These are phyloP conservation scores for Colletotrichum liaoningense DNA, from an alignment of 2,329 filamentous ascomycete genomes.

Conservation along the genomic window DNA sequence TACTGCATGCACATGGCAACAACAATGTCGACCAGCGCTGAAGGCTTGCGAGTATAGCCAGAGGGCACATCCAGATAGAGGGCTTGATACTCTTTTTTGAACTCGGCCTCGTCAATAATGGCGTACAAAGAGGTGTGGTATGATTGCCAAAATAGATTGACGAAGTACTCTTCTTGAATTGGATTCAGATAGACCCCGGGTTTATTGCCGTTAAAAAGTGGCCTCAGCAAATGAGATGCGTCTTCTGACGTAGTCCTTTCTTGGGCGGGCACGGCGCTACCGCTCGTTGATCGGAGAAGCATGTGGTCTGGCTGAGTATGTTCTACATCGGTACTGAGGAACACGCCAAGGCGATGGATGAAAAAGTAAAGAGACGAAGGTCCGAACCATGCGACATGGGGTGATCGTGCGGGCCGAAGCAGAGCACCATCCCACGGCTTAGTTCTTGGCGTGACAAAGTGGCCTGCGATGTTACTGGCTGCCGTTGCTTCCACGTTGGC, in stretches of 20 bases:
- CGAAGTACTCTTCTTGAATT: conserved; percentile 58
- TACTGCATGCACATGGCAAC: conserved; percentile 64
- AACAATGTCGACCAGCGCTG: conserved; percentile 63
- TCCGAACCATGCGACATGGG: conserved; percentile 52
- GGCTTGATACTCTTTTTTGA: conserved; percentile 55
- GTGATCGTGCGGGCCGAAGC: conserved; percentile 46
- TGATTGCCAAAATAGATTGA: conserved; percentile 60
- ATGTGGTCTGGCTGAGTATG: conserved; percentile 41
- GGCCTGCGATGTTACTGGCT: background rate
- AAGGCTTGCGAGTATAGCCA: conserved; percentile 42
- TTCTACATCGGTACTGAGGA: conserved; percentile 46
- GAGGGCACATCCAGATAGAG: conserved; percentile 49
- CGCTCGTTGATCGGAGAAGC: conserved; percentile 34
- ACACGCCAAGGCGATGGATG: conserved; percentile 51
- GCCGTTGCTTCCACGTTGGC: conserved; percentile 18
- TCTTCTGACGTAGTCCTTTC: background rate
- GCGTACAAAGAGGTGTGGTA: conserved; percentile 53
- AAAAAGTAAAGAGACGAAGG: conserved; percentile 56
- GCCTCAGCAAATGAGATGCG: conserved; percentile 29
- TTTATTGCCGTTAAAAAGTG: conserved; percentile 28
- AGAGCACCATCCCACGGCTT: conserved; percentile 51
- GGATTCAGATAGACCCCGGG: conserved; percentile 44
- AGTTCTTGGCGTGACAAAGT: background rate
- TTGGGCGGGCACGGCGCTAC: background rate
- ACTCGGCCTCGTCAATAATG: conserved; percentile 57